Evolutionary conservation across 345 rosid species (phyloP).

Genomic region (Excoecaria agallocha): DNA sequence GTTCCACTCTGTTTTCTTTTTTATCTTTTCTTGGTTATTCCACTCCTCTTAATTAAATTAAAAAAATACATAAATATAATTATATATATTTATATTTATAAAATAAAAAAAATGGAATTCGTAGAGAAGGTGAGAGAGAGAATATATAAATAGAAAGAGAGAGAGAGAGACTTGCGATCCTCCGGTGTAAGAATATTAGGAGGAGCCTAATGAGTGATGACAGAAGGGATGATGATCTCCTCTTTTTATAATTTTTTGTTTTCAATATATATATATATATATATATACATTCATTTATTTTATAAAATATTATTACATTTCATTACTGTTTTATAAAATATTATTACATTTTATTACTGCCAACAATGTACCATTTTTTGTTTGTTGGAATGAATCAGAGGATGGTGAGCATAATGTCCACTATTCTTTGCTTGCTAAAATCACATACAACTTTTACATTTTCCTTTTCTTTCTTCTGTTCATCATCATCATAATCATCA

Average conservation of each 20-base stretch:
- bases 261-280: background rate
- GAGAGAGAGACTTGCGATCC: constrained; percentile 37
- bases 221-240: constrained; percentile 36
- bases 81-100: too few species aligned
- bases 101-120: constrained; percentile 38
- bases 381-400: too few species aligned
- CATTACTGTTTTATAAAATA: too few species aligned
- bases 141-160: constrained; percentile 20
- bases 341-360: constrained; percentile 6
- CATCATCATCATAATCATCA: too few species aligned
- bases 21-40: constrained; percentile 48
- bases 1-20: constrained; percentile 27
- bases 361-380: background rate
- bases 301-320: too few species aligned
- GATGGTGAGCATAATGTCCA: too few species aligned
- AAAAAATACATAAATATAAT: constrained; percentile 27
- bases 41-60: constrained; percentile 55
- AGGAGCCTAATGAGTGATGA: constrained; percentile 47
- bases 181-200: constrained; percentile 66
- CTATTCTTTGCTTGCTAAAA: too few species aligned
- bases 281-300: background rate
- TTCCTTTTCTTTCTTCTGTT: too few species aligned
- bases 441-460: too few species aligned
- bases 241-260: background rate
- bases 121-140: constrained; percentile 27